phyloP scores from a whole-genome alignment of 148 eudicot genomes.

The Heliosperma pusillum region DNA sequence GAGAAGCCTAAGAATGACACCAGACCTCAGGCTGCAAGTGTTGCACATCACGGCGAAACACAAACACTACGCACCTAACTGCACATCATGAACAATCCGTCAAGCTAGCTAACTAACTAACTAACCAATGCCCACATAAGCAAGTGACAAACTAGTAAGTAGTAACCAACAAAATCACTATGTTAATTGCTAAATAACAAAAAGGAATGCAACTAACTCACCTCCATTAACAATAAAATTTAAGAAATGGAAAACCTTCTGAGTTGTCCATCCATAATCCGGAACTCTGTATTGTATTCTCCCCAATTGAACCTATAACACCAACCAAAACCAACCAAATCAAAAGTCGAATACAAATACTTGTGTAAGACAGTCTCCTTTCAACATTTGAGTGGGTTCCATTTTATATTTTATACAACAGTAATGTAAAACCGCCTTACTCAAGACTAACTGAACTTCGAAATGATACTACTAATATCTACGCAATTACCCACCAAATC shows the following conservation, averaged over 20 bases:
- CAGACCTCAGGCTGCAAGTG: constrained; percentile 72
- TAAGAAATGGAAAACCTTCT: constrained; percentile 94
- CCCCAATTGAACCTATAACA: constrained; percentile 73
- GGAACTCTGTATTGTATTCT: constrained; percentile 97
- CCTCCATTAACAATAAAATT: constrained; percentile 95
- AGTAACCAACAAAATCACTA: neutral
- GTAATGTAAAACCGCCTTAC: no score
- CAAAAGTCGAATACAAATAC: no score
- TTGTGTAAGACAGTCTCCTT: no score
- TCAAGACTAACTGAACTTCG: neutral
- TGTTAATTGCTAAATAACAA: neutral
- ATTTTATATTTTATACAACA: no score
- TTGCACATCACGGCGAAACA: constrained; percentile 81
- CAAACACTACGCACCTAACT: constrained; percentile 80
- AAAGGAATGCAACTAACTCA: constrained; percentile 29
- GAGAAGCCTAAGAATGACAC: neutral
- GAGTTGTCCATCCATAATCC: constrained; percentile 98
- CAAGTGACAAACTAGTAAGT: neutral
- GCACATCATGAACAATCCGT: constrained; percentile 26
- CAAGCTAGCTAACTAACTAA: neutral
- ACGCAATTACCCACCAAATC: constrained; percentile 5
- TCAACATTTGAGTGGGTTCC: no score
- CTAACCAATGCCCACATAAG: neutral
- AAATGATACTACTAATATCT: neutral
- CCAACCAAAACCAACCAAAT: constrained; percentile 8